phyloP scores from a whole-genome alignment of 139 green algal species.

The Asterochloris erici region DNA sequence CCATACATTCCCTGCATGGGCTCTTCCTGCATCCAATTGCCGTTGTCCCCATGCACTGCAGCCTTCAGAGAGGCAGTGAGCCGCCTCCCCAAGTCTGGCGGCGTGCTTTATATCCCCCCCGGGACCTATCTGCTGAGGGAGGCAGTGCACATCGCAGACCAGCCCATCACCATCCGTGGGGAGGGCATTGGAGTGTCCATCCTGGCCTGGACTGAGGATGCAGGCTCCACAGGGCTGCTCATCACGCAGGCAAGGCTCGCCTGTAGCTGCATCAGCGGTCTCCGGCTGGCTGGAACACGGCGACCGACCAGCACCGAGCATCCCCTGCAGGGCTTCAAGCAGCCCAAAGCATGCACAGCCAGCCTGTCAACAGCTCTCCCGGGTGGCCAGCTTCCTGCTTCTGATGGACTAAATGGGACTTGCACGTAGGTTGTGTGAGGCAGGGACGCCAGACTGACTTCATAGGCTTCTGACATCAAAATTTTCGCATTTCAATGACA shows the following conservation, averaged over 20 bases:
- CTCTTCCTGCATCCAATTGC: no score
- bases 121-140: slow-evolving; percentile 10
- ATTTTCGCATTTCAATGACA: no score
- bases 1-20: no score
- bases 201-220: slow-evolving; percentile 8
- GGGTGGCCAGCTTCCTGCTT: no score
- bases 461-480: no score
- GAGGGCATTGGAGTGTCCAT: slow-evolving; percentile 6
- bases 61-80: slow-evolving; percentile 1
- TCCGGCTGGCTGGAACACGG: no score
- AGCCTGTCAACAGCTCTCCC: no score
- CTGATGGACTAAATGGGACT: no score
- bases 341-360: no score
- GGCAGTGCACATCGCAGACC: background rate
- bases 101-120: slow-evolving; percentile 15
- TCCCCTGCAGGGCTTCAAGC: no score
- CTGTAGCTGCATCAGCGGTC: no score
- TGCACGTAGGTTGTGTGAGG: background rate
- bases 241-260: background rate
- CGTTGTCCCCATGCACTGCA: background rate
- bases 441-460: slow-evolving; percentile 15
- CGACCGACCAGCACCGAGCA: no score
- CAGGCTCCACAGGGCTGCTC: background rate
- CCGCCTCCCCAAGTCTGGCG: background rate
- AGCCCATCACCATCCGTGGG: slow-evolving; percentile 1